Conservation (phyloP, 1,284 basidiomycete genomes). For the Rhodotorula sp. region DNA sequence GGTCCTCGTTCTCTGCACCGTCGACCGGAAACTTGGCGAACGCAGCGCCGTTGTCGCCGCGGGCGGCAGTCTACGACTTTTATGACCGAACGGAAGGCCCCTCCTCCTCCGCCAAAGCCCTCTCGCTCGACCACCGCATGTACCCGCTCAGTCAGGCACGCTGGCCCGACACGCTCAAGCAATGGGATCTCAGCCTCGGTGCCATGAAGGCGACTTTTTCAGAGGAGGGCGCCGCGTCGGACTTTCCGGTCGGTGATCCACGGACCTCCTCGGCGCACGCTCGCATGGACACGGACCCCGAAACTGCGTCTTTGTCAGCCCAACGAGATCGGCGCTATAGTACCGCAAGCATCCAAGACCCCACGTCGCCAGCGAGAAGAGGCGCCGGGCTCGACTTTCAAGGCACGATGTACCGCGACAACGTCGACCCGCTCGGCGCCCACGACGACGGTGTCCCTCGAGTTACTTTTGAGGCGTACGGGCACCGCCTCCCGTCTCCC, state of each 20-base stretch:
- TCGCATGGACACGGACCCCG: neutral
- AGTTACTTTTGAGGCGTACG: neutral
- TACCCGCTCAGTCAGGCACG: slow-evolving; percentile 37
- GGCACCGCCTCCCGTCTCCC: slow-evolving; percentile 3
- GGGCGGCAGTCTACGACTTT: neutral
- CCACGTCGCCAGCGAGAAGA: too few relatives aligned
- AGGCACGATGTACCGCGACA: too few relatives aligned
- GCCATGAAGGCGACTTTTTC: slow-evolving; percentile 24
- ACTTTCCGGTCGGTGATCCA: neutral
- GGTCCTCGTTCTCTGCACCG: slow-evolving; percentile 26
- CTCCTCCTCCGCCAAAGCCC: slow-evolving; percentile 1
- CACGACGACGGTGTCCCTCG: neutral
- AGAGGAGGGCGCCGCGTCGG: slow-evolving; percentile 9
- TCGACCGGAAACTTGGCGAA: neutral
- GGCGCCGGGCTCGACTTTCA: too few relatives aligned
- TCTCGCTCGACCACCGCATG: slow-evolving; percentile 28
- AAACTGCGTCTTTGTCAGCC: too few relatives aligned
- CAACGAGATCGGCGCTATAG: neutral
- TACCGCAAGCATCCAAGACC: neutral
- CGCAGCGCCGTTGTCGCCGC: neutral
- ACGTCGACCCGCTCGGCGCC: too few relatives aligned
- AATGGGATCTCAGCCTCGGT: slow-evolving; percentile 28
- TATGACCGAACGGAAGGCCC: neutral
- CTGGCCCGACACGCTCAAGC: slow-evolving; percentile 17
- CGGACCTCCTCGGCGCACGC: neutral